Evolutionary conservation across 2,329 filamentous ascomycete species (phyloP), one percentile per base, ranked within the genome.

Genomic region (Paramyrothecium sp.): DNA sequence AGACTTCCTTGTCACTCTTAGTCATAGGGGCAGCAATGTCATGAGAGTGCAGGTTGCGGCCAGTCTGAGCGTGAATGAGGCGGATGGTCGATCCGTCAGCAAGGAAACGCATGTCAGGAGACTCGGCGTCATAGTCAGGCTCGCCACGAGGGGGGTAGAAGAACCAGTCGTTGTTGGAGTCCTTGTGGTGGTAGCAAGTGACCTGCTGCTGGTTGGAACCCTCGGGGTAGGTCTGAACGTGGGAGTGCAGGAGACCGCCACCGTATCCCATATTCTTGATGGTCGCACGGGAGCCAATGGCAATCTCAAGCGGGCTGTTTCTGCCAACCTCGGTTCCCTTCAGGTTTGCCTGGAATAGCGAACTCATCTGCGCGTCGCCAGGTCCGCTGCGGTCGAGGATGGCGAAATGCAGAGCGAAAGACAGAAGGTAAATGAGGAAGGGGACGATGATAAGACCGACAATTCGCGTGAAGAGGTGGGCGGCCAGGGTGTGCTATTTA

Each of bases 231-330:
- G 92, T 97, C 77, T 98, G 94, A 60, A 97, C 86, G 80, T 98
- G 95, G 47, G 93, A 97, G 77, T 98, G 94, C 50, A 98, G 87
- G 38, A 99, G 86, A 72, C 95, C 95, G 70, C 95, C 95, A 59
- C 95, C 95, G 68, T 99, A 99, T 33, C 95, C 95, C 95, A 98
- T 99, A 74, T 99, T 99, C 83, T 99, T 99, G 64, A 99, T 80
- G 0, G 95, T 99, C 10, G 89, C 90, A 58, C 90, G 87, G 38
- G 95, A 99, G 23, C 96, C 95, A 62, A 90, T 81, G 5, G 92
- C 94, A 63, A 99, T 82, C 71, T 99, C 95, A 17, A 99, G 83
- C 21, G 96, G 95, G 69, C 93, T 97, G 73, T 97, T 90, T 73
- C 91, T 92, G 69, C 94, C 94, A 60, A 99, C 94, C 63, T 96